Evolutionary conservation across 1,284 basidiomycete genomes (phyloP), one percentile per base, ranked within the genome.

Genomic region (Ceratobasidium sp.): DNA sequence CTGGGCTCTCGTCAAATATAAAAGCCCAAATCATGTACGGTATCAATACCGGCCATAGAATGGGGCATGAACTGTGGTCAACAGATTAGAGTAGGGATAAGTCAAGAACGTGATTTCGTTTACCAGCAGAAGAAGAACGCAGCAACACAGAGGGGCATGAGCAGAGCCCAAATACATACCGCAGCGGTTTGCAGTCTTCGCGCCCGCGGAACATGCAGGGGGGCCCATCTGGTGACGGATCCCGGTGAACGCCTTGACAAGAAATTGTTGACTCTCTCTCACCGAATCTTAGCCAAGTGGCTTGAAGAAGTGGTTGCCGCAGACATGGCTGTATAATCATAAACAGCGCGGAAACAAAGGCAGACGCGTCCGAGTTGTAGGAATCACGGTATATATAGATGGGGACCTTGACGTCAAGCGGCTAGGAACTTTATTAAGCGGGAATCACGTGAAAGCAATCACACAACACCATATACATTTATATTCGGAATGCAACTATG

Each of bases 121-220:
- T 78, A 97, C 94, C 93, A 91, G 43, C 94, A 83, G 23, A 92
- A 80, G 64, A 97, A 85, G 83, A 94, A 98, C 53, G 88, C 58
- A 75, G 88, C 87, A 16, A 90, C 80, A 61, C 86, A 87, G 74
- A 92, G 84, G 1, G 93, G 88, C 62, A 98, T 88, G 78, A 91
- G 83, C 12, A 92, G 86, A 16, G 92, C 92, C 94, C 94, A 98
- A 64, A 90, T 78, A 12, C 96, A 91, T 48, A 99, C 96, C 0
- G 88, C 91, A 69, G 93, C 84, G 72, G 92, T 96, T 83, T 97
- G 94, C 71, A 96, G 80, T 76, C 95, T 85, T 74, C 95, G 85
- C 79, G 88, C 89, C 72, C 88, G 84, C n/a, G 92, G 92, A 75
- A 94, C 39, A 57, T 67, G 50, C 9, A 50, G 52, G 12, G 64